phyloP scores from a whole-genome alignment of 768 basidiomycete species.

The Collybiopsis luxurians region DNA sequence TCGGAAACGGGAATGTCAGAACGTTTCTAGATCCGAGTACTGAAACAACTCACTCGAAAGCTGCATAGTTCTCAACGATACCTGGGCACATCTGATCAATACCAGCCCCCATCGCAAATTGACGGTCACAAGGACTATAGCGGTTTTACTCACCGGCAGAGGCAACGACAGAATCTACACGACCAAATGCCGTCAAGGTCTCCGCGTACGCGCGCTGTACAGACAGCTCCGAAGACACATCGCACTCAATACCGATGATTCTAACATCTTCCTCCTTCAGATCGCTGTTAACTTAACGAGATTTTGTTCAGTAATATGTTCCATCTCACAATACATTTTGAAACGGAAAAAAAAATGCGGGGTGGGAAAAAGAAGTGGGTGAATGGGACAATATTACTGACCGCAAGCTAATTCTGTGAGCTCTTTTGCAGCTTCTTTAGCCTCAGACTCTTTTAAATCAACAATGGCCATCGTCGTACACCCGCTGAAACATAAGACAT shows the following conservation, averaged over 20 bases:
- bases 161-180: constrained; percentile 81
- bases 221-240: constrained; percentile 79
- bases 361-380: constrained; percentile 3
- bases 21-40: background rate
- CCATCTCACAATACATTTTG: background rate
- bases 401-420: constrained; percentile 55
- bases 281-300: constrained; percentile 49
- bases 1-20: background rate
- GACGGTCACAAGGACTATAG: constrained; percentile 8
- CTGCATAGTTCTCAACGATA: constrained; percentile 85
- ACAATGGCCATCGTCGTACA: constrained; percentile 78
- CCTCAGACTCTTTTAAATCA: constrained; percentile 75
- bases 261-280: constrained; percentile 54
- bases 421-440: constrained; percentile 64
- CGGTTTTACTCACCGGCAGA: constrained; percentile 66
- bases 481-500: constrained; percentile 47
- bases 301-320: constrained; percentile 6
- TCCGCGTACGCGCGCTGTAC: constrained; percentile 72
- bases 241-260: constrained; percentile 77
- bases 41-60: constrained; percentile 61
- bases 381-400: constrained; percentile 21
- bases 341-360: background rate
- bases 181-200: constrained; percentile 63
- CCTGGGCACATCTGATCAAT: constrained; percentile 38
- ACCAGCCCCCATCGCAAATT: background rate